Evolutionary conservation across 352 stramenopile genomes (phyloP), one percentile per base, ranked within the genome.

Genomic region (Elongisporangium anandrum): DNA sequence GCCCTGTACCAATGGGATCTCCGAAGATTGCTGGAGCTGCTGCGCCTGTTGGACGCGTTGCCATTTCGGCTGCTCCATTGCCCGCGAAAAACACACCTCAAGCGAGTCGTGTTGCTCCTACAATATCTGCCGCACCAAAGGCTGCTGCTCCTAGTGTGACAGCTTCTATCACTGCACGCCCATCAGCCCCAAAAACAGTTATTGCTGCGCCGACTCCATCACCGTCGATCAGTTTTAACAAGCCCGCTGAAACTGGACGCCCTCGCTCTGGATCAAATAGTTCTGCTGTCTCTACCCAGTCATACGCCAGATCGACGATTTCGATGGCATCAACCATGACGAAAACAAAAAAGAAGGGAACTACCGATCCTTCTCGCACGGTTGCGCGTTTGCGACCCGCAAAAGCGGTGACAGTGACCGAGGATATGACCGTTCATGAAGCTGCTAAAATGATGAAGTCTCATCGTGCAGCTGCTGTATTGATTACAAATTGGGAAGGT

Each of bases 391-490:
- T 96, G 57, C 84, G 85, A 2, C 87, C 86, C 22, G 85, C 86
- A 0, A 96, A 98, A 61, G 90, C 96, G 0, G 73, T 98, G 48
- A 97, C 92, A 10, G 87, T 97, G 0, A 66, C 68, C 1, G 69
- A 90, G 26, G 65, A 89, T 20, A 66, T 87, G 5, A 97, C 73
- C 19, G 84, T 99, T 1, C 72, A 92, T 19, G 79, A 96, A 60
- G 91, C 97, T 41, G 86, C 87, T 3, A 79, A 90, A 60, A 72
- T 97, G 64, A 95, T 99, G 73, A 92, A 96, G 49, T 83, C 77
- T 17, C 97, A 98, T 58, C 84, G 96, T 29, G 75, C 89, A 5
- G 91, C 94, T 38, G 96, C 96, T 21, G 88, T 98, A 2, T 85
- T 99, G 9, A 81, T 99, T 49, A 87, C 94, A 0, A 90, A 96